Evolutionary conservation across 2,329 filamentous ascomycete species (phyloP), one percentile per base, ranked within the genome.

Genomic region (Aureobasidium sp.): DNA sequence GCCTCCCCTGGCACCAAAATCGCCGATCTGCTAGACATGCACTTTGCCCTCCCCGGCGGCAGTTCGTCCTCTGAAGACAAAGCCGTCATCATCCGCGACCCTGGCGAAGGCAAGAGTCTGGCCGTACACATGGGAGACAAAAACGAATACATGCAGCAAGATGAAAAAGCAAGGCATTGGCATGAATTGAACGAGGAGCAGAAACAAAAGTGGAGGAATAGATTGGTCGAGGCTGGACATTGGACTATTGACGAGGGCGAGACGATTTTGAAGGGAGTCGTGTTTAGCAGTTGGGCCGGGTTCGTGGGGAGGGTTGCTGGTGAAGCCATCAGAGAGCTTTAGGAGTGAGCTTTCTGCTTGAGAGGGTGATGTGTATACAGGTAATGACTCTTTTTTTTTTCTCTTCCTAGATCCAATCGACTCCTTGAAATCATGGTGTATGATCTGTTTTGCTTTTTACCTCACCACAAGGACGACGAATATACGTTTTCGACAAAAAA

Each of bases 191-290:
- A 74, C 5, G 72, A 77, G 11, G 70, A 79, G 51, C 80, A 90
- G 67, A 79, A 80, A 65, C 70, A 74, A 48, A 71, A 74, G 16
- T 94, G 89, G 89, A 88, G 82, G 70, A 69, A 78, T 59, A 79
- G 77, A 63, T 74, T 94, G 30, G 74, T 74, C 53, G 76, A 83
- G 52, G 83, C 86, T 0, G 88, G 88, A 0, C 80, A 89, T 58
- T 94, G 88, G 88, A 79, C 80, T n/a, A 82, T 84, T 64, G 76
- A 80, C 32, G 86, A 91, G 74, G 86, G 87, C 2, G 88, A 91
- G 72, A 77, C 75, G 8, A 79, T 93, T 25, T 78, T 94, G 60
- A 82, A 84, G 69, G 86, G 87, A 2, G 79, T 94, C 27, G 71
- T 94, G 57, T 94, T 94, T 69, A 80, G 83, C 17, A 79, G 89